These are phyloP conservation scores for Meripilus lineatus DNA, from an alignment of 1,284 basidiomycete species.

Conservation along the genomic window DNA sequence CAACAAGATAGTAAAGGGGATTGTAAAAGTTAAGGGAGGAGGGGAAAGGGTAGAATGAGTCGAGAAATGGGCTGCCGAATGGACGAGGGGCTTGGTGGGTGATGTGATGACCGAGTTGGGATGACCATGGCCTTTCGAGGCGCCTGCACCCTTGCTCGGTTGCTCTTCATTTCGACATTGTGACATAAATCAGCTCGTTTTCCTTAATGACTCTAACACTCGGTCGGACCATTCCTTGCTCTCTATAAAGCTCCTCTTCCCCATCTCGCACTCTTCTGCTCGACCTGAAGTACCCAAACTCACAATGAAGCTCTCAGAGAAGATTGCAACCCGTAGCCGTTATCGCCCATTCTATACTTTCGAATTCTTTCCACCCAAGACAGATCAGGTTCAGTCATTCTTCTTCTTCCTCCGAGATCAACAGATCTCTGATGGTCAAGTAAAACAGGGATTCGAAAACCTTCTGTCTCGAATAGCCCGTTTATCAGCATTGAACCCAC, in stretches of 20 bases:
- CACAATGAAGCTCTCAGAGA: conserved; percentile 66
- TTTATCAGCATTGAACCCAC: conserved; percentile 62
- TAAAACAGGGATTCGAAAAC: conserved; percentile 78
- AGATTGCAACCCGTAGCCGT: conserved; percentile 42
- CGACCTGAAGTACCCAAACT: neutral
- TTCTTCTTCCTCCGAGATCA: conserved; percentile 5
- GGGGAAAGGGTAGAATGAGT: no score
- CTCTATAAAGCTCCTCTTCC: no score
- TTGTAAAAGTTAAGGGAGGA: neutral
- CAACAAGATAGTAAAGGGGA: neutral
- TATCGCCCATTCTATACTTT: conserved; percentile 76
- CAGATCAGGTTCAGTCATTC: conserved; percentile 60
- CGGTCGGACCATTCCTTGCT: no score
- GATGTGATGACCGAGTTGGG: no score
- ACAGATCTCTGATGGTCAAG: conserved; percentile 11
- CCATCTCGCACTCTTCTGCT: no score
- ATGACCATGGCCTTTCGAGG: no score
- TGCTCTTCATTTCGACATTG: no score
- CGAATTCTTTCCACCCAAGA: conserved; percentile 95
- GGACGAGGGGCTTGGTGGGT: no score
- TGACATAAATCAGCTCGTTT: no score
- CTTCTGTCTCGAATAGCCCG: conserved; percentile 77
- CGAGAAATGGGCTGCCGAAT: no score
- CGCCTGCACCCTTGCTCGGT: no score
- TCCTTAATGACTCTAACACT: no score